Evolutionary conservation across 1,139 yeast genomes (phyloP), one percentile per base, ranked within the genome.

Genomic region (Saccharomycopsis crataegensis): DNA sequence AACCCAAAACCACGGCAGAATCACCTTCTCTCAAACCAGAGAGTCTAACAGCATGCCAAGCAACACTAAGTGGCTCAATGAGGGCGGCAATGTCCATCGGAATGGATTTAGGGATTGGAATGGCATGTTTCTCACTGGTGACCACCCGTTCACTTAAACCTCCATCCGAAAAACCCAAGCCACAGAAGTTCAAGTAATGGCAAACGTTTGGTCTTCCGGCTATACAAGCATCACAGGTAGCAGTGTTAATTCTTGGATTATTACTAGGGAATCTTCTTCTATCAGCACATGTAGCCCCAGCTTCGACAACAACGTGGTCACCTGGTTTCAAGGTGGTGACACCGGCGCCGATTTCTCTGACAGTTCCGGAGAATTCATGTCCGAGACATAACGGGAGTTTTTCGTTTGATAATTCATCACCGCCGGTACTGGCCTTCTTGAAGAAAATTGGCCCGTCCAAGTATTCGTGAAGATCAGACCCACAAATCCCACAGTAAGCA

Each of bases 401-500:
- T 28, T 61, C 59, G 9, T 70, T 70, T 2, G 75, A 69, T 45
- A 70, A 59, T 8, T 62, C 62, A 57, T 71, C 67, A 6, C 65
- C 65, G 6, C 62, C 63, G 5, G 28, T 49, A 8, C 38, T 14
- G 6, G 52, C 41, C 47, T 65, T 64, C 33, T 59, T 51, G 62
- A 75, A 73, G 59, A 78, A 77, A 54, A 75, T 74, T 16, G 82
- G 81, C 1, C 78, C 78, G 38, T 71, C 72, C 11, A 67, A 58
- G 57, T 65, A 70, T 59, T 76, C 81, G 58, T 76, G 78, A 45
- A 78, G 64, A 60, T 78, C 82, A 1, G 77, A 67, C 8, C 82
- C 82, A 60, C 82, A 78, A 43, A 78, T 75, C 1, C 82, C 81
- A 60, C 79, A 75, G 62, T 68, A 75, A 5, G 70, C 66, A 9